phyloP scores from a whole-genome alignment of 164 flowering plant genomes.

The Umbellularia californica region DNA sequence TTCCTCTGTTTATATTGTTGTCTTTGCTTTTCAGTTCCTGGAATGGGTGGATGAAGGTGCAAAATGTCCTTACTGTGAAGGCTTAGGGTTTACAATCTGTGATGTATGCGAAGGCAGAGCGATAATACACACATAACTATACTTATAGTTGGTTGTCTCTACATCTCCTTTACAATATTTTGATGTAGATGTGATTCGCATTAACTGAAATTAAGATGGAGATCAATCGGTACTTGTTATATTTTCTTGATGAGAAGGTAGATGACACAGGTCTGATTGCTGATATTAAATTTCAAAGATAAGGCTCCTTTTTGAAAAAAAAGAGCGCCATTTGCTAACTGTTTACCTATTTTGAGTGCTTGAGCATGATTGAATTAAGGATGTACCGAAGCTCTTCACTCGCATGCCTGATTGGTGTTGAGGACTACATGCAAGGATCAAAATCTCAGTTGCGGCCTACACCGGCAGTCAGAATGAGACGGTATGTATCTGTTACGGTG shows the following conservation, averaged over 20 bases:
- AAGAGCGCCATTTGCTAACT: too few species aligned
- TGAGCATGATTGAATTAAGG: too few species aligned
- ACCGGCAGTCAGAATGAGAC: too few species aligned
- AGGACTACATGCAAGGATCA: too few species aligned
- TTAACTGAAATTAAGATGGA: neutral
- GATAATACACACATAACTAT: neutral
- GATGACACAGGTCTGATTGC: neutral
- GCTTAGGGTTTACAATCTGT: constrained; percentile 60
- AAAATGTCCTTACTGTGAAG: constrained; percentile 89
- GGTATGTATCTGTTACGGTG: too few species aligned
- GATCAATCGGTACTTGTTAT: neutral
- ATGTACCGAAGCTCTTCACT: too few species aligned
- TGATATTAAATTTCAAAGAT: too few species aligned
- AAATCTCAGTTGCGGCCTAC: too few species aligned
- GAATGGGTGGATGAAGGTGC: constrained; percentile 84
- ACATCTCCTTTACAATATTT: neutral
- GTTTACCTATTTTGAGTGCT: too few species aligned
- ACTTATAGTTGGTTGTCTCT: neutral
- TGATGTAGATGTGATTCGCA: neutral
- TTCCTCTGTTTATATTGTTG: neutral
- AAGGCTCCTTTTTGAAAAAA: too few species aligned
- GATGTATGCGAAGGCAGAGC: constrained; percentile 66
- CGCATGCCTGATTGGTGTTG: too few species aligned
- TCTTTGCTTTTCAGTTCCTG: constrained; percentile 61
- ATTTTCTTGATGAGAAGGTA: neutral